Base-by-base conservation (phyloP, 148 eudicot species). In the Simmondsia chinensis region DNA sequence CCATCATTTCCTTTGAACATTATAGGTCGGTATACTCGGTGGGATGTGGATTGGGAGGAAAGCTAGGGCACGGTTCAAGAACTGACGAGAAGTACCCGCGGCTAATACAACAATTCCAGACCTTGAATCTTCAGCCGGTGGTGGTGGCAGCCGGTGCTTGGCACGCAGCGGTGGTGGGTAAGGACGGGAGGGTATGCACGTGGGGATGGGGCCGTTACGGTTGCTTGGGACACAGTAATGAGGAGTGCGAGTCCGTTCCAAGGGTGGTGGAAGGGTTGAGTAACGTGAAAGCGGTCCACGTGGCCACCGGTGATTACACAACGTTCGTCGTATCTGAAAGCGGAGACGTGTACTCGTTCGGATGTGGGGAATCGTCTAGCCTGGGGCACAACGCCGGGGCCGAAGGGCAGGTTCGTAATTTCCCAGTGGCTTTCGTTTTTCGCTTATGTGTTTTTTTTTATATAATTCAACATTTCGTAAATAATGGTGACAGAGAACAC, bases 121-220 rank as follows among this genome's bases (percentile, higher is more conserved):
- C 76, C 4, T 49, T 91, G 61, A 76, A 79, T 47, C 71, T 91
- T 47, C 78, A 91, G 62, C 97, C 97, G 2, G 48, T 64, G 39
- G 74, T 82, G 12, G 70, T 91, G 33, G 87, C 97, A 17, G 95
- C 97, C 2, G 97, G 97, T 63, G 82, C 87, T 48, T 91, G 94
- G 95, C 97, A 91, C 41, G 84, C 97, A 24, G 97, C 94, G 9
- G 95, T 85, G 13, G 95, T 82, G 9, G 83, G 97, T 14, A 68
- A 60, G 29, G 97, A 91, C 28, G 97, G 97, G 36, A 71, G 97
- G 61, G 97, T 91, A 1, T 91, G 97, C 60, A 91, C 97, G 1
- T 91, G 97, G 97, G 97, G 97, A 29, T 91, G 97, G 97, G 95
- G 97, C 0, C 76, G 87, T 14, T 72, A 91, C 32, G 97, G 97